Conservation (phyloP, 352 stramenopile species). For the Globisporangium spinosum region DNA sequence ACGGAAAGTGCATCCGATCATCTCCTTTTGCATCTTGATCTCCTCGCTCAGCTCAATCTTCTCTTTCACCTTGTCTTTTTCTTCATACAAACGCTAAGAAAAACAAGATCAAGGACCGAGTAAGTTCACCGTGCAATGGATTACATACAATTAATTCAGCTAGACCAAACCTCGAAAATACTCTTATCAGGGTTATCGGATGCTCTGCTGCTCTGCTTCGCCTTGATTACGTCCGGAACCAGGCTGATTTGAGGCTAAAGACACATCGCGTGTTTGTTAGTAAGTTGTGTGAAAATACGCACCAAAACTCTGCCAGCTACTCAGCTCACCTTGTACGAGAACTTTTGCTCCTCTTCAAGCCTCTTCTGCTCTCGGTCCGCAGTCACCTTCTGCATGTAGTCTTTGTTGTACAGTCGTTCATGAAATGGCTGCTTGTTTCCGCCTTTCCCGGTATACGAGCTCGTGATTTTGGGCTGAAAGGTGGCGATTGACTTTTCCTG, state of each 20-base stretch:
- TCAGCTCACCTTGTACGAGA: conserved; percentile 67
- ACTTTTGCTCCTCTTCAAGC: conserved; percentile 64
- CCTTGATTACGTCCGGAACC: conserved; percentile 50
- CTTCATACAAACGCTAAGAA: conserved; percentile 69
- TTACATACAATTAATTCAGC: conserved; percentile 9
- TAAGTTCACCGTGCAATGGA: conserved; percentile 20
- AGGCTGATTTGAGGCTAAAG: conserved; percentile 54
- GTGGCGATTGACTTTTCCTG: conserved; percentile 51
- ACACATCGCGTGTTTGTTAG: conserved; percentile 7
- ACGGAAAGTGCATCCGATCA: conserved; percentile 78
- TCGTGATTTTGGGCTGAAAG: conserved; percentile 62
- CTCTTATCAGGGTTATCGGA: conserved; percentile 52
- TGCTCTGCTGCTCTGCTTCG: conserved; percentile 55
- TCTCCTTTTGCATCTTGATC: conserved; percentile 64
- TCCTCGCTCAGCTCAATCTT: conserved; percentile 73
- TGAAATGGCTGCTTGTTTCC: conserved; percentile 61
- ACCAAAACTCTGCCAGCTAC: conserved; percentile 5
- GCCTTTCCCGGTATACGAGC: conserved; percentile 15
- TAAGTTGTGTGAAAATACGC: conserved; percentile 4
- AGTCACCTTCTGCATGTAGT: conserved; percentile 61
- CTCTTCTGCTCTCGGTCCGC: conserved; percentile 69
- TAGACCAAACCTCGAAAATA: conserved; percentile 69
- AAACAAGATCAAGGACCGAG: conserved; percentile 16
- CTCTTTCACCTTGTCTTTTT: conserved; percentile 76
- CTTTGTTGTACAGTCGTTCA: conserved; percentile 74